Base-by-base conservation (phyloP, 129 eudicot genomes). In the Chrysanthemum makinoi region DNA sequence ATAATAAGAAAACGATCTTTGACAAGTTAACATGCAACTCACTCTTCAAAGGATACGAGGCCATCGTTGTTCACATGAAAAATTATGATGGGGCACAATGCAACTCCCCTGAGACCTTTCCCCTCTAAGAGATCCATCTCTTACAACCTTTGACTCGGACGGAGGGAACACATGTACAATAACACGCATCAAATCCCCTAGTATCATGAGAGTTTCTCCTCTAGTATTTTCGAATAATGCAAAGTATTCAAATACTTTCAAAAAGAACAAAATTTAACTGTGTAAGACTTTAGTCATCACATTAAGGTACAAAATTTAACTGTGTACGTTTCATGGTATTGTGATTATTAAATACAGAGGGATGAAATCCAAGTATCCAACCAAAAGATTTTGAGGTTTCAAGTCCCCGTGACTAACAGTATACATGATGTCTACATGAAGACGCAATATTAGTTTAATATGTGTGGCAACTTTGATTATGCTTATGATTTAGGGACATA, bases 161-260 rank as follows among this genome's bases (percentile, higher is more conserved):
- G 97, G 97, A 65, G 97, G 97, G 53, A 90, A 90, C 51, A 90
- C 97, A 12, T 91, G 97, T 72, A 90, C 97, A 79, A 90, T 84
- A 9, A 95, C 97, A 39, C 95, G 84, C 97, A 90, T 90, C 82
- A 90, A 75, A 80, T 90, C 97, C 44, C 83, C 91, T 44, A 95
- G 95, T 51, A 89, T 90, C 97, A 90, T 90, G 33, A 87, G 78
- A 46, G 49, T 59, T 83, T 90, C 91, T 69, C 95, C 91, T 59
- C 59, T 64, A 33, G 74, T 19, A 57, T 75, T 83, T 61, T 49
- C 35, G 19, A 90, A 67, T 57, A 95, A 87, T 15, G 97, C 95
- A 66, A 90, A 90, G 81, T 90, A 90, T 66, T 85, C 95, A 75
- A 81, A 90, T 17, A 90, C 96, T 92, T 89, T 53, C 58, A 73